Base-by-base conservation (phyloP, 2,329 filamentous ascomycete genomes). In the Colletotrichum sp. region DNA sequence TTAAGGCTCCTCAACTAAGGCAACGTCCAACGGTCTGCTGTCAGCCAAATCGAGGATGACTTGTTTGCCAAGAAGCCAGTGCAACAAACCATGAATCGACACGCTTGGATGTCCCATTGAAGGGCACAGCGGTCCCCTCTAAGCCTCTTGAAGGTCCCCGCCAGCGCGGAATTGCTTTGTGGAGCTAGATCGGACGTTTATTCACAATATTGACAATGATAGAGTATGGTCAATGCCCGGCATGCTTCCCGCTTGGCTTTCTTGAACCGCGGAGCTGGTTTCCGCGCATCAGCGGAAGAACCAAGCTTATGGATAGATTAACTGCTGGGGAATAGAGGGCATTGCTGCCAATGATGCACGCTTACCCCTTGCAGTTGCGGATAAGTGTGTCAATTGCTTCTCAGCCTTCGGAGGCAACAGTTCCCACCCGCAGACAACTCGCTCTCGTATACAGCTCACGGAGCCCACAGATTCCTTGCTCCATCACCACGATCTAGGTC, bases 381-480 rank as follows among this genome's bases (percentile, higher is more conserved):
- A 24, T 62, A 56, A 36, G 21, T 21, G 24, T 28, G 26, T 59
- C 56, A 30, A 56, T 5, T 48, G 52, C n/a, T 32, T 26, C 14
- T 55, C 18, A 34, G 43, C 43, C 56, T 38, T 43, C 30, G 56
- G 34, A 72, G 56, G 56, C 56, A 28, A 58, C 28, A 26, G 58
- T 38, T 67, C 14, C 61, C 52, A 72, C 52, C 26, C 18, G 3
- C 28, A 38, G 14, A 34, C n/a, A 13, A 55, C 30, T 55, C 24
- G 38, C n/a, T 63, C 62, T 67, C 56, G 56, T 32, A 56, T 36
- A 69, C 62, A n/a, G n/a, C 73, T 48, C 38, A 28, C 7, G 14
- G n/a, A 64, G 24, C 21, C 63, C 69, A 75, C 63, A 62, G 16
- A 30, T 34, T 72, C 73, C 62, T 63, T 75, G 73, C 62, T 72